Conservation (phyloP, 805 yeast genomes). For the Candida hungchunana region DNA sequence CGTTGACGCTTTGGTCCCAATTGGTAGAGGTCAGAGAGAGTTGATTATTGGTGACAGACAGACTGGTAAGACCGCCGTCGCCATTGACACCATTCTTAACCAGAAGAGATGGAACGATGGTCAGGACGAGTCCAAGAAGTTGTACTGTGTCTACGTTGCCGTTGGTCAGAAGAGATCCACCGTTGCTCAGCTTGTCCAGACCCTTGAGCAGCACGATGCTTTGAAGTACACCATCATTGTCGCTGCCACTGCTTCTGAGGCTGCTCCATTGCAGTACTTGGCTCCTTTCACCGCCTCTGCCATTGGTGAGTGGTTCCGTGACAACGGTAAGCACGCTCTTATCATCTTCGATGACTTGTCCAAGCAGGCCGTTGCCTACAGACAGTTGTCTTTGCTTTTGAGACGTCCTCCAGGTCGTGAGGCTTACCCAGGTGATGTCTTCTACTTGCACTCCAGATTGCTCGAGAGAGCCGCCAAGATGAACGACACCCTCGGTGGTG, state of each 20-base stretch:
- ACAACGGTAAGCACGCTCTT: constrained; percentile 96
- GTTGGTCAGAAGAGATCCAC: constrained; percentile 99
- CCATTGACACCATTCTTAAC: constrained; percentile 95
- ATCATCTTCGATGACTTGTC: constrained; percentile 97
- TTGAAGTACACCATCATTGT: constrained; percentile 96
- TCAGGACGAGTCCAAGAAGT: constrained; percentile 92
- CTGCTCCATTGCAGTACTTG: constrained; percentile 99
- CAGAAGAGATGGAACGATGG: constrained; percentile 99
- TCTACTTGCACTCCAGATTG: constrained; percentile 56
- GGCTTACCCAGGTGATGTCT: constrained; percentile 26
- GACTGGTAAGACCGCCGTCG: constrained; percentile 99
- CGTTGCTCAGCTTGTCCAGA: constrained; percentile 98
- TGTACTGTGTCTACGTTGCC: constrained; percentile 99
- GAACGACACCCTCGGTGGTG: constrained; percentile 85
- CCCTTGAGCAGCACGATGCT: constrained; percentile 97
- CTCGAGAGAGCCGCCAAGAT: constrained; percentile 97
- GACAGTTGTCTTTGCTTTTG: constrained; percentile 95
- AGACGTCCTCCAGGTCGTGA: constrained; percentile 39
- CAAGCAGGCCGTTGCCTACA: constrained; percentile 99
- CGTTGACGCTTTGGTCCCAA: constrained; percentile 98
- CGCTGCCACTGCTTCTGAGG: constrained; percentile 99
- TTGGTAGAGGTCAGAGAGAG: constrained; percentile 99
- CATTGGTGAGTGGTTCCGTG: constrained; percentile 99
- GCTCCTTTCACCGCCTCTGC: constrained; percentile 99
- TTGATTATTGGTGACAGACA: constrained; percentile 99